A percentile compares a stretch with the other conserved stretches of the same genome.
Conservation (phyloP, 164 flowering plant species). For the Magnolia sinica region DNA sequence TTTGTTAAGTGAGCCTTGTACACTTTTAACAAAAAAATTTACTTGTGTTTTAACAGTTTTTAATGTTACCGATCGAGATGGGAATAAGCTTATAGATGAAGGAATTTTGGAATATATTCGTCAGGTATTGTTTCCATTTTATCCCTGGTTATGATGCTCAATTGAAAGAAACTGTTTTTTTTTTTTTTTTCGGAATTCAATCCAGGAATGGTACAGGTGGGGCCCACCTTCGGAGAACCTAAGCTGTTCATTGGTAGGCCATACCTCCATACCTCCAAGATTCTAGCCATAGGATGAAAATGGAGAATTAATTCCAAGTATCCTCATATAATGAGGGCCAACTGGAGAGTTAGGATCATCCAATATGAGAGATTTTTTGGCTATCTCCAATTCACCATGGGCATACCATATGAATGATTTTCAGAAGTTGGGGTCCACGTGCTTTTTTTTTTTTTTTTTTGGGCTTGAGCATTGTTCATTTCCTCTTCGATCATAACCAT, state of each 20-base stretch:
- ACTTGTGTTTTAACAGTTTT: slow-evolving; percentile 49
- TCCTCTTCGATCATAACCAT: not conserved
- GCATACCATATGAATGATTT: not conserved
- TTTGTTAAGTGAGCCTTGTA: not conserved
- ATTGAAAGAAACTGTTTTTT: not conserved
- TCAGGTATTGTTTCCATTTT: slow-evolving; percentile 35
- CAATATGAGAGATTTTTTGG: not conserved
- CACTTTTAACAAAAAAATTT: not conserved
- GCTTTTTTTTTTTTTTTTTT: not conserved
- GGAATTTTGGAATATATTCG: slow-evolving; percentile 56
- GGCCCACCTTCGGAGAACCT: not conserved
- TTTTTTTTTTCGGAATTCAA: not conserved
- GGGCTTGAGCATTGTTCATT: not conserved
- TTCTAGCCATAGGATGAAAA: not conserved
- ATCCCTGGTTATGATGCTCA: not conserved
- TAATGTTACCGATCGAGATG: slow-evolving; percentile 76
- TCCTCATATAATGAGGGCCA: not conserved
- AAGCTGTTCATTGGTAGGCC: not conserved
- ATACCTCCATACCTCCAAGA: not conserved
- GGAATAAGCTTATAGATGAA: slow-evolving; percentile 81
- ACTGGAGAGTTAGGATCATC: not conserved
- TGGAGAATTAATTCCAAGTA: not conserved
- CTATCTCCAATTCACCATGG: not conserved
- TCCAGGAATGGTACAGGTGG: not conserved
- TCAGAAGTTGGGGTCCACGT: not conserved